phyloP scores from a whole-genome alignment of 345 rosid genomes.

The Hypericum androsaemum region DNA sequence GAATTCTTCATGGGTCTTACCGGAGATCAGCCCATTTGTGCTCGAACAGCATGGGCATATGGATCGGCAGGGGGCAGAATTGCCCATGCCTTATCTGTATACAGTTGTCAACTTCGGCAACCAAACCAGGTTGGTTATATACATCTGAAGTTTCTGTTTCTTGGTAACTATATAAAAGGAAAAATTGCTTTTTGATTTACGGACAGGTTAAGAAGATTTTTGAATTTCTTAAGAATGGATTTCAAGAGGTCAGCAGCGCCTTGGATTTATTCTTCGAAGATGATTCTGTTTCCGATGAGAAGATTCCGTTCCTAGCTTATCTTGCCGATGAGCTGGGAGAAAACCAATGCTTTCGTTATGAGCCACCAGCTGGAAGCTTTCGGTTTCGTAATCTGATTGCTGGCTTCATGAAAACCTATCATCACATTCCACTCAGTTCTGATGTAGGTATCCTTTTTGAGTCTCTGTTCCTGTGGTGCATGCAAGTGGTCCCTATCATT shows the following conservation, averaged over 20 bases:
- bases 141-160: not conserved
- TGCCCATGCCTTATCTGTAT: slow-evolving; percentile 93
- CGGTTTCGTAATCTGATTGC: slow-evolving; percentile 77
- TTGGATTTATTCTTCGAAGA: slow-evolving; percentile 84
- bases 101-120: slow-evolving; percentile 85
- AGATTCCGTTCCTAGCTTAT: slow-evolving; percentile 87
- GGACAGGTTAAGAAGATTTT: slow-evolving; percentile 81
- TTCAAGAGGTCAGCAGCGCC: slow-evolving; percentile 75
- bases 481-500: not conserved
- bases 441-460: slow-evolving; percentile 43
- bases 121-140: slow-evolving; percentile 55
- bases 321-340: slow-evolving; percentile 64
- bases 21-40: slow-evolving; percentile 92
- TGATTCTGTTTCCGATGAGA: slow-evolving; percentile 97
- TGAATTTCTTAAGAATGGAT: slow-evolving; percentile 85
- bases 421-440: slow-evolving; percentile 68
- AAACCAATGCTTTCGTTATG: slow-evolving; percentile 64
- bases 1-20: slow-evolving; percentile 97
- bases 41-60: slow-evolving; percentile 99
- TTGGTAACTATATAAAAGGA: too few relatives aligned
- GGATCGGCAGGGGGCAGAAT: slow-evolving; percentile 87
- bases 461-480: slow-evolving; percentile 9
- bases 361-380: slow-evolving; percentile 87
- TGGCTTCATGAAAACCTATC: slow-evolving; percentile 80
- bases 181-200: slow-evolving; percentile 7